Conservation (phyloP, 176 grass and related monocot species). For the Panicum miliaceum region DNA sequence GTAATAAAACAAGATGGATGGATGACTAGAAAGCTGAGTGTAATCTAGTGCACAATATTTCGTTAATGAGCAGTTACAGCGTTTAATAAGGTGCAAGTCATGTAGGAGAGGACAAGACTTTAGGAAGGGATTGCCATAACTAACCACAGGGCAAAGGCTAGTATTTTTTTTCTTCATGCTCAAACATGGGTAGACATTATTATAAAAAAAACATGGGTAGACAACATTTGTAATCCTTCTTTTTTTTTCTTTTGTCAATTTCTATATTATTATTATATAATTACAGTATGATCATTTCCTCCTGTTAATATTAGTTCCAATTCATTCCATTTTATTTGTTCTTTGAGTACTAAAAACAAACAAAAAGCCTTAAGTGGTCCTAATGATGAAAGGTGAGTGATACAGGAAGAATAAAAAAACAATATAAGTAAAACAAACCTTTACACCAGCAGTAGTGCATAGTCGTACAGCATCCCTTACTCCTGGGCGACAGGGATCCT, state of each 20-base stretch:
- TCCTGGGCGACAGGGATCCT: constrained; percentile 95
- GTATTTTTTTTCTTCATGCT: not conserved
- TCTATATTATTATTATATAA: not conserved
- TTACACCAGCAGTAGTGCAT: constrained; percentile 75
- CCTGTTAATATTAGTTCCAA: constrained; percentile 1
- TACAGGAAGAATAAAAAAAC: constrained; percentile 2
- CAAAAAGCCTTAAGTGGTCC: not conserved
- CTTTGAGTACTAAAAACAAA: not conserved
- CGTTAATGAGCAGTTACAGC: not conserved
- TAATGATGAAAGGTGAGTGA: not conserved
- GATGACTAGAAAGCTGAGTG: not conserved
- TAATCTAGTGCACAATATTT: not conserved
- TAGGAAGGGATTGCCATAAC: not conserved
- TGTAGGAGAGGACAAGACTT: not conserved
- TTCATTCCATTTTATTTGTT: constrained; percentile 1
- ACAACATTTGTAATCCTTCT: not conserved
- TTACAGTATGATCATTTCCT: not conserved
- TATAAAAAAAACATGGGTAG: not conserved
- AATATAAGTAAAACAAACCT: constrained; percentile 51
- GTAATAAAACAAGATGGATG: not conserved
- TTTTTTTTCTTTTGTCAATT: constrained; percentile 1
- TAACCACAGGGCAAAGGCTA: not conserved
- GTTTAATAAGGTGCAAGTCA: not conserved
- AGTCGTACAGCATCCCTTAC: constrained; percentile 86
- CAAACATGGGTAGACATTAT: not conserved